Evolutionary conservation across 164 flowering plant species (phyloP), one percentile per base, ranked within the genome.

Genomic region (Akebia trifoliata): DNA sequence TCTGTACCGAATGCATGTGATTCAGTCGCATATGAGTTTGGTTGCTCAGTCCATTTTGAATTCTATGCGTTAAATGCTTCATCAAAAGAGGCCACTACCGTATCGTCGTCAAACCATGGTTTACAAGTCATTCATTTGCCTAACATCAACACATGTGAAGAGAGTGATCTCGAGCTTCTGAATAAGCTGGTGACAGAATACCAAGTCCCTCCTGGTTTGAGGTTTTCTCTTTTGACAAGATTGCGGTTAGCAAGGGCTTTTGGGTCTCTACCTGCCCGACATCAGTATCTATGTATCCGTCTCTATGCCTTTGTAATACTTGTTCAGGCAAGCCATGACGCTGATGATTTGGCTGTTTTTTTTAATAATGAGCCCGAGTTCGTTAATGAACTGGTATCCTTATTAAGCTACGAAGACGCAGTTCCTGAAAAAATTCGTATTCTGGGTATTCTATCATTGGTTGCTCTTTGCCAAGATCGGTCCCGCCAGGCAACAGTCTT

Each of bases 11-110:
- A 82, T 76, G 84, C 72, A 1, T 78, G 79, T 69, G 93, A 86
- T 52, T 63, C 77, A 10, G 57, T 72, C 59, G 77, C 87, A 5
- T 54, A 61, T 63, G 77, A 77, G 69, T 70, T 89, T 39, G 96
- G 95, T 34, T 69, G 82, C 69, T 78, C 93, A 52, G 85, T 92
- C 50, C 95, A 92, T 80, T 92, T 89, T 78, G 98, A 92, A 72
- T 89, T 86, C 58, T 87, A 89, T 76, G 72, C 72, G 28, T 67
- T 56, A 20, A 71, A 68, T 73, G 81, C 74, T 32, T 59, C 77
- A 39, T 58, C 76, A 46, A 61, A 50, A 50, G 82, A 73, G 48
- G 24, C 17, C 24, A 18, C 59, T 32, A 65, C 37, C 55, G 5
- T 43, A 31, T 72, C 77, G 47, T 66, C 68, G 56, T 32, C 38